A percentile compares a stretch with the other conserved stretches of the same genome.
Evolutionary conservation across 2,329 filamentous ascomycete species (phyloP).

Genomic region (Trichoderma aggressivum): DNA sequence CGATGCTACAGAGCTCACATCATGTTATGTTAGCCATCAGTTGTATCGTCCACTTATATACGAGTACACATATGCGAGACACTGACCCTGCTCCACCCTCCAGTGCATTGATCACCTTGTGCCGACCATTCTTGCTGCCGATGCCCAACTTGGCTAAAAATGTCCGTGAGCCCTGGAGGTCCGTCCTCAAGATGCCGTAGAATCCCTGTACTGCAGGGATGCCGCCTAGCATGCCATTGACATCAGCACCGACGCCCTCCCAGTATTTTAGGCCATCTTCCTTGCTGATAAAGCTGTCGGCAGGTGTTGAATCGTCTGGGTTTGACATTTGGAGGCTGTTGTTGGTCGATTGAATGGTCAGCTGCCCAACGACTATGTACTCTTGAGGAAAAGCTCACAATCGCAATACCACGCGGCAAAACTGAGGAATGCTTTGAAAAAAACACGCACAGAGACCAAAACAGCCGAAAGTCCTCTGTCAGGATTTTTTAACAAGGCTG

Average conservation of each 20-base stretch:
- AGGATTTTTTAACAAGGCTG: too few relatives aligned
- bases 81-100: conserved; percentile 42
- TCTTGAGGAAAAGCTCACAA: too few relatives aligned
- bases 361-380: too few relatives aligned
- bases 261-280: conserved; percentile 42
- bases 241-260: conserved; percentile 40
- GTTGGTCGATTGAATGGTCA: too few relatives aligned
- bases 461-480: too few relatives aligned
- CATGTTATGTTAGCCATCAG: not conserved
- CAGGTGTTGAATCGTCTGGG: not conserved
- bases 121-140: conserved; percentile 33
- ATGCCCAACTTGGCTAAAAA: conserved; percentile 66
- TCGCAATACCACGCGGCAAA: too few relatives aligned
- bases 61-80: not conserved
- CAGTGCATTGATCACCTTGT: conserved; percentile 29
- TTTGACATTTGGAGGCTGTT: not conserved
- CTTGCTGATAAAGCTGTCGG: conserved; percentile 28
- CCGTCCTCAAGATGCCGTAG: conserved; percentile 41
- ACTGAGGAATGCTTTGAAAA: too few relatives aligned
- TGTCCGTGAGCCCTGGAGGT: conserved; percentile 63
- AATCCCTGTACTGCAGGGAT: conserved; percentile 28
- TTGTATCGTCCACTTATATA: not conserved
- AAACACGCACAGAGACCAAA: too few relatives aligned
- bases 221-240: conserved; percentile 75
- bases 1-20: conserved; percentile 55